Conservation (phyloP, 2,329 filamentous ascomycete genomes). For the Fusarium incarnatum region DNA sequence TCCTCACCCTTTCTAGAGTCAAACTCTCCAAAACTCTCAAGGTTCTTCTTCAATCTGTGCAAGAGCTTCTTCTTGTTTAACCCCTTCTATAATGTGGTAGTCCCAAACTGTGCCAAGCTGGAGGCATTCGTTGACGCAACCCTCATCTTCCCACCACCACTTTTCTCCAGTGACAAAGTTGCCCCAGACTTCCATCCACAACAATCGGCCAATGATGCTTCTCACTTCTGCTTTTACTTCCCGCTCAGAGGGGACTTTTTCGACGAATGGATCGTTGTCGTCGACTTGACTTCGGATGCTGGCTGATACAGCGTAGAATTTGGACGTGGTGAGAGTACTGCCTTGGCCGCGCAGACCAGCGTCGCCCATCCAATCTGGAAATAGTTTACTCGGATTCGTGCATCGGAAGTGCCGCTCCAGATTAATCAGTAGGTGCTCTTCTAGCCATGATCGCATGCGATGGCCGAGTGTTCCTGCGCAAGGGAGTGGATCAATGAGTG, state of each 20-base stretch:
- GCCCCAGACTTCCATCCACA: conserved; percentile 73
- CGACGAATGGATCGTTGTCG: conserved; percentile 42
- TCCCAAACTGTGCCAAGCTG: conserved; percentile 68
- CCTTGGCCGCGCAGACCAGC: conserved; percentile 63
- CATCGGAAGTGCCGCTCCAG: conserved; percentile 70
- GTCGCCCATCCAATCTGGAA: conserved; percentile 69
- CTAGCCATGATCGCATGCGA: conserved; percentile 69
- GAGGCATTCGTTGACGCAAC: conserved; percentile 66
- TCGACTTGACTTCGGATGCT: conserved; percentile 42
- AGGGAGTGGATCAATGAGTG: conserved; percentile 72
- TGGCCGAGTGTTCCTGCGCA: conserved; percentile 67
- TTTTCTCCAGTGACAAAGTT: conserved; percentile 58
- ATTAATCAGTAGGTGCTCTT: conserved; percentile 69
- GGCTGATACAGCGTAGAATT: conserved; percentile 60
- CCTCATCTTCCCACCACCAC: conserved; percentile 73
- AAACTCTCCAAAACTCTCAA: conserved; percentile 1
- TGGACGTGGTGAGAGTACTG: conserved; percentile 61
- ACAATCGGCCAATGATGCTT: conserved; percentile 64
- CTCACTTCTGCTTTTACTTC: conserved; percentile 61
- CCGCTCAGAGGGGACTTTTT: conserved; percentile 41
- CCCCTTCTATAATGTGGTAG: conserved; percentile 67
- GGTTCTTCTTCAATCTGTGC: conserved; percentile 2
- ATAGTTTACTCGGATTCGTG: conserved; percentile 66
- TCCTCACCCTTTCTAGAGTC: not conserved
- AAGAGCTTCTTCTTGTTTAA: conserved; percentile 55